Base-by-base conservation (phyloP, 78 protist species). In the Planoprotostelium fungivorum region DNA sequence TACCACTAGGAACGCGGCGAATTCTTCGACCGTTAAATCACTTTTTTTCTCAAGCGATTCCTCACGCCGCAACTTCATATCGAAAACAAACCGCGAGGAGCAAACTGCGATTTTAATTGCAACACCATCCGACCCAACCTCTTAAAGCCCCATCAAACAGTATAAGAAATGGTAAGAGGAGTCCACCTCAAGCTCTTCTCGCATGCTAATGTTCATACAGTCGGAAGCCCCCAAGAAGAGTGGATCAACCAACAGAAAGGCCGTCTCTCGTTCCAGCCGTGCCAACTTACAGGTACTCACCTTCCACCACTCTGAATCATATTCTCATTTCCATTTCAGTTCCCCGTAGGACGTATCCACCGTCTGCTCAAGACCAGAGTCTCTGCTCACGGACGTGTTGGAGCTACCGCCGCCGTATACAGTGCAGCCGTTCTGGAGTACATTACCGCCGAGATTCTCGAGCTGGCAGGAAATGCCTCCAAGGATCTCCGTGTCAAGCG, bases 361-460 rank as follows among this genome's bases (percentile, higher is more conserved):
- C 93, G 98, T 29, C 91, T 88, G 88, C 89, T 98, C 83, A 98
- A 97, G 95, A 34, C 38, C 38, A 91, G 97, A 25, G 94, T 94
- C 9, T 38, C 95, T 9, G 34, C 86, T 63, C 84, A 90, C 38
- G 92, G 93, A 35, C 97, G 99, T 35, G 96, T 97, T 31, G 96
- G 98, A 29, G 97, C 96, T 34, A 88, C 97, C 1, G 97, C 98
- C 5, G 97, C 99, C n/a, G 98, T 98, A 35, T 98, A 97, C 93
- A 39, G 85, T 23, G 98, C 99, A 1, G 99, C 99, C 83, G 93
- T 98, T 90, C 93, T 98, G 51, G 99, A 98, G 85, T 95, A 95
- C 91, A 88, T 95, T 38, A 86, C 95, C 37, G 93, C 96, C 89
- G 97, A 95, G 88, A 93, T 92, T 1, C 97, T 97, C 34, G 99